Percentiles rank a stretch among this genome's conserved stretches.
phyloP scores from a whole-genome alignment of 164 flowering plant species.

The Litsea cubeba region DNA sequence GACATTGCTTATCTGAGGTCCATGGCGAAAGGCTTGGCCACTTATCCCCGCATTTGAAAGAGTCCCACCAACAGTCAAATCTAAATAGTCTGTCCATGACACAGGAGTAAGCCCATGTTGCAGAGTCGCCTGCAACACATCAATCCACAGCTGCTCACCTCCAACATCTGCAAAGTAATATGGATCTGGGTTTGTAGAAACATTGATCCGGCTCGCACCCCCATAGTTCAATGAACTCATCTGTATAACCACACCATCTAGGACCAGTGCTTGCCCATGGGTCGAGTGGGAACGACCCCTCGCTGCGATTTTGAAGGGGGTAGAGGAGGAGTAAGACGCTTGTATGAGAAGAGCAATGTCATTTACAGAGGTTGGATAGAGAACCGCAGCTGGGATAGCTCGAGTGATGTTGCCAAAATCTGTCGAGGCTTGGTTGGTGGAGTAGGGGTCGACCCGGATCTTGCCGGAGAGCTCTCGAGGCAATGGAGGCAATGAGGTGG shows the following conservation, averaged over 20 bases:
- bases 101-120: slow-evolving; percentile 67
- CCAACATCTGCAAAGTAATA: slow-evolving; percentile 58
- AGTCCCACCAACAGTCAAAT: slow-evolving; percentile 86
- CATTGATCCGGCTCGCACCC: slow-evolving; percentile 20
- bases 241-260: slow-evolving; percentile 66
- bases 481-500: slow-evolving; percentile 17
- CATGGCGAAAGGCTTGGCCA: slow-evolving; percentile 68
- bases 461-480: slow-evolving; percentile 22
- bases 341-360: slow-evolving; percentile 48
- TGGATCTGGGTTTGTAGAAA: slow-evolving; percentile 17
- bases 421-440: slow-evolving; percentile 33
- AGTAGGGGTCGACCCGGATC: slow-evolving; percentile 26
- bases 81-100: slow-evolving; percentile 88
- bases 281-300: slow-evolving; percentile 72
- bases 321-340: slow-evolving; percentile 22
- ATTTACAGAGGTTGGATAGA: slow-evolving; percentile 43
- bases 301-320: slow-evolving; percentile 53
- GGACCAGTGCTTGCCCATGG: slow-evolving; percentile 72
- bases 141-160: slow-evolving; percentile 73
- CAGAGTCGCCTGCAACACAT: slow-evolving; percentile 48
- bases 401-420: slow-evolving; percentile 58
- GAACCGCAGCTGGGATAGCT: slow-evolving; percentile 42
- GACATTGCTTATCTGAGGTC: slow-evolving; percentile 89
- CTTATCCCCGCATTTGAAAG: slow-evolving; percentile 89
- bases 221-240: slow-evolving; percentile 40